A percentile compares a stretch with the other conserved stretches of the same genome.
Evolutionary conservation across 2,329 filamentous ascomycete species (phyloP).

Genomic region (Beauveria scarabaeidicola): DNA sequence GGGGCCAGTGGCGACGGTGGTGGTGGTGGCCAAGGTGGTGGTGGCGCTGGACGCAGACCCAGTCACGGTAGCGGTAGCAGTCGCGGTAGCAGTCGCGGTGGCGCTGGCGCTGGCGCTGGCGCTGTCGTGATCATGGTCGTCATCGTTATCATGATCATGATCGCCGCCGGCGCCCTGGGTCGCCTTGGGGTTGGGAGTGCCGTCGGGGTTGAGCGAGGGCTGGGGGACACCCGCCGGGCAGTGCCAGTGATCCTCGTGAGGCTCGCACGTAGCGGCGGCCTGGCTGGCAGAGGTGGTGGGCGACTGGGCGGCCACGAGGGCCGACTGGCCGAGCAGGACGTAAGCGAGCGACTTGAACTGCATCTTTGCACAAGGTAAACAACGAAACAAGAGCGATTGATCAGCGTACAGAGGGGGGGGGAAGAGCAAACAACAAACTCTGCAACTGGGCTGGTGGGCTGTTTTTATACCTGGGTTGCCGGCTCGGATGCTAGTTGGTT

Average conservation of each 20-base stretch:
- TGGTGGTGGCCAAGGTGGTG: too few relatives aligned
- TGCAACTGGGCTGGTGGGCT: background rate
- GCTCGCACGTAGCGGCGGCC: slow-evolving; percentile 6
- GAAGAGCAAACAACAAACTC: background rate
- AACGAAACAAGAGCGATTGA: background rate
- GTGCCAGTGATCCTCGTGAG: slow-evolving; percentile 10
- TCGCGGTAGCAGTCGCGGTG: too few relatives aligned
- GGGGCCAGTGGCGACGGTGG: too few relatives aligned
- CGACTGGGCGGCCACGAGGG: background rate
- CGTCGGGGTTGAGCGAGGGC: slow-evolving; percentile 3
- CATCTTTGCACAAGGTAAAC: background rate
- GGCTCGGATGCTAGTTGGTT: background rate
- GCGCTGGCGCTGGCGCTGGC: too few relatives aligned
- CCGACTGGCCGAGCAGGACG: slow-evolving; percentile 6
- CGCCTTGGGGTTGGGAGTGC: slow-evolving; percentile 5
- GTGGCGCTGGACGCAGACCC: too few relatives aligned
- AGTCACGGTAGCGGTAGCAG: too few relatives aligned
- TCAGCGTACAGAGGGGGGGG: background rate
- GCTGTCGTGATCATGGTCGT: too few relatives aligned
- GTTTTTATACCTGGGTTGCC: background rate
- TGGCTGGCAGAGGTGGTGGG: background rate
- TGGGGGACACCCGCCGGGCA: background rate
- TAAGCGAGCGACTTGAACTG: slow-evolving; percentile 8
- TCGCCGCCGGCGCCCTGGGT: background rate
- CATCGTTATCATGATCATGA: too few relatives aligned